These are phyloP conservation scores for Setomelanomma holmii DNA, from an alignment of 2,329 filamentous ascomycete genomes.

Conservation along the genomic window DNA sequence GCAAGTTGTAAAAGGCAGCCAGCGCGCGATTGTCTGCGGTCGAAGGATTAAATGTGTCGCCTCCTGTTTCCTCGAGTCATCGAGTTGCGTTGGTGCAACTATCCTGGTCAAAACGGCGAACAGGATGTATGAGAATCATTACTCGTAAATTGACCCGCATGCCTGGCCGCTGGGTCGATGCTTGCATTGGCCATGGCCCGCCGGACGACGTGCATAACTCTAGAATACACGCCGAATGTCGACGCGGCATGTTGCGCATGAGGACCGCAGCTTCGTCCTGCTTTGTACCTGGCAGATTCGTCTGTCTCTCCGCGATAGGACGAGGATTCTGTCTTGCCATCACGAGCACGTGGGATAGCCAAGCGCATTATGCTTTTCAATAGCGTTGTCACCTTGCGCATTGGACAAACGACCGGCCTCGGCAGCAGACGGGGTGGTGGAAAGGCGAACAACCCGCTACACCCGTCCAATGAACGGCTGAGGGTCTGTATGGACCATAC, in stretches of 20 bases:
- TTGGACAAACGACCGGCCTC: not conserved
- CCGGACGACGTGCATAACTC: slow-evolving; percentile 1
- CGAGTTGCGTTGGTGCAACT: not conserved
- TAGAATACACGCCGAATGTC: not conserved
- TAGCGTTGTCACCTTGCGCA: slow-evolving; percentile 2
- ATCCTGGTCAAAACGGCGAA: not conserved
- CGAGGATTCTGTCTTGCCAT: not conserved
- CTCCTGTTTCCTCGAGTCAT: not conserved
- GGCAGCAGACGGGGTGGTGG: slow-evolving; percentile 3
- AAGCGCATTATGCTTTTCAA: slow-evolving; percentile 9
- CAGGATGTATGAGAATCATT: slow-evolving; percentile 12
- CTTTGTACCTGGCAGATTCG: too few relatives aligned
- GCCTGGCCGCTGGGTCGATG: slow-evolving; percentile 8
- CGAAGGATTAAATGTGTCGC: not conserved
- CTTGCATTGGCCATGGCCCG: slow-evolving; percentile 2
- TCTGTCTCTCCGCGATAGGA: not conserved
- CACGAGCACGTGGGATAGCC: not conserved
- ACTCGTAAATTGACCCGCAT: slow-evolving; percentile 13
- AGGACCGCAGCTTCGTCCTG: too few relatives aligned
- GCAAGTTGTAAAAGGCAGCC: not conserved
- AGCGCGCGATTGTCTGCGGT: not conserved
- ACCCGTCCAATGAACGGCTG: slow-evolving; percentile 3
- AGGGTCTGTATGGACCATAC: slow-evolving; percentile 6
- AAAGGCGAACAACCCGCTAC: slow-evolving; percentile 1
- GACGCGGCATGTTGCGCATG: not conserved